Evolutionary conservation across 345 rosid genomes (phyloP), one percentile per base, ranked within the genome.

Genomic region (Mercurialis annua): DNA sequence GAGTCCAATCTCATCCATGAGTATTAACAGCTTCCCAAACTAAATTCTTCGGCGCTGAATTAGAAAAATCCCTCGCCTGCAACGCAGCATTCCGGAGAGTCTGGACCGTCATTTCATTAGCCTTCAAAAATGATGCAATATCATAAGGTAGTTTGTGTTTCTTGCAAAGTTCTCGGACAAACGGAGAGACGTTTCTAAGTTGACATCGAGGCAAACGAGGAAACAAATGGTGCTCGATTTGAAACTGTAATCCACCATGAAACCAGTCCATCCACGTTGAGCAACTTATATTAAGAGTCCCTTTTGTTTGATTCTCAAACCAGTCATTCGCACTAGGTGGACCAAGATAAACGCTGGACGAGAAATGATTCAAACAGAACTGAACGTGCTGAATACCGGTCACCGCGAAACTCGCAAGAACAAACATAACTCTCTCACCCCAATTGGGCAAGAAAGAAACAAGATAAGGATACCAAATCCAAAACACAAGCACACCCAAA

Each of bases 201-300:
- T 82, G 71, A 73, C 83, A 71, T 31, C 88, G 57, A 44, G 88
- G 88, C 81, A 84, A 59, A 33, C 83, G 78, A 5, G 86, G 84
- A 42, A 88, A 88, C 73, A 88, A 72, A 73, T 88, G 94, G 77
- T 88, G 94, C 79, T 84, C 91, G 36, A 86, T 26, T 77, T 88
- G 94, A 74, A 86, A 88, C 71, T 88, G 94, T 59, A 88, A 66
- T 33, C 94, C 94, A 30, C 94, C 94, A 66, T 88, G 89, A 73
- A 88, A 88, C 93, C 93, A 88, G 60, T 88, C 93, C 93, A 88
- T 85, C 84, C 85, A 82, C 2, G 87, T 64, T 1, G 87, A 66
- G 62, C 91, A 84, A 10, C 26, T 24, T 46, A 84, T 82, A 42
- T 84, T 55, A 18, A 84, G 84, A 23, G 88, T 30, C 6, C 88